These are phyloP conservation scores for Filobasidium floriforme DNA, from an alignment of 768 basidiomycete genomes.

Conservation along the genomic window DNA sequence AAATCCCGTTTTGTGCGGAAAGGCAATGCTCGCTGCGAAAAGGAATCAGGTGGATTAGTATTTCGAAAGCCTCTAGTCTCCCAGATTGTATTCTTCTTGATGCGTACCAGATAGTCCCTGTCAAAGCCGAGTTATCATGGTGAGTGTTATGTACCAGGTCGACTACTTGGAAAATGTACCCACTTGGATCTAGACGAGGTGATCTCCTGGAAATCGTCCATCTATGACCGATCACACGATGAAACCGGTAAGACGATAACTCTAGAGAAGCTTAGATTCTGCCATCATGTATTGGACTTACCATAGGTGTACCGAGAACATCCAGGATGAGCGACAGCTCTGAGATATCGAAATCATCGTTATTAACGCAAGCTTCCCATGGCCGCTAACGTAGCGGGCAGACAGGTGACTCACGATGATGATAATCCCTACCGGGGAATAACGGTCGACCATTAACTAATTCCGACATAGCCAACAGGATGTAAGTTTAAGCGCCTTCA, in stretches of 20 bases:
- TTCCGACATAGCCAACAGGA: slow-evolving; percentile 72
- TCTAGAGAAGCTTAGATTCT: too few relatives aligned
- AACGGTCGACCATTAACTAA: slow-evolving; percentile 86
- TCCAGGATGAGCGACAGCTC: slow-evolving; percentile 83
- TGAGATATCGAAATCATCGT: background rate
- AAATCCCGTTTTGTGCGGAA: slow-evolving; percentile 76
- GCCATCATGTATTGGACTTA: too few relatives aligned
- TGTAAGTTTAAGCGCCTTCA: background rate
- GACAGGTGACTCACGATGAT: slow-evolving; percentile 55
- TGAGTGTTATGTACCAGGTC: background rate
- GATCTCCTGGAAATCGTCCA: slow-evolving; percentile 93
- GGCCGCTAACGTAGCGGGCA: too few relatives aligned
- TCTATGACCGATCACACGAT: slow-evolving; percentile 37
- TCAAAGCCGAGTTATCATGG: background rate
- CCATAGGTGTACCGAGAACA: slow-evolving; percentile 62
- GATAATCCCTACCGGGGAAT: slow-evolving; percentile 81
- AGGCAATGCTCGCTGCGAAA: slow-evolving; percentile 59
- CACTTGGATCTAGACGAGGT: slow-evolving; percentile 59
- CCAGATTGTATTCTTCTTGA: background rate
- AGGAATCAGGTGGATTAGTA: background rate
- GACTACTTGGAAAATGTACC: slow-evolving; percentile 12
- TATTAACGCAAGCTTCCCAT: too few relatives aligned
- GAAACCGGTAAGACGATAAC: too few relatives aligned
- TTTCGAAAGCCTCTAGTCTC: background rate
- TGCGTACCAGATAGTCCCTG: slow-evolving; percentile 62